Conservation (phyloP, 257 asterid genomes). For the Scutellaria galericulata region DNA sequence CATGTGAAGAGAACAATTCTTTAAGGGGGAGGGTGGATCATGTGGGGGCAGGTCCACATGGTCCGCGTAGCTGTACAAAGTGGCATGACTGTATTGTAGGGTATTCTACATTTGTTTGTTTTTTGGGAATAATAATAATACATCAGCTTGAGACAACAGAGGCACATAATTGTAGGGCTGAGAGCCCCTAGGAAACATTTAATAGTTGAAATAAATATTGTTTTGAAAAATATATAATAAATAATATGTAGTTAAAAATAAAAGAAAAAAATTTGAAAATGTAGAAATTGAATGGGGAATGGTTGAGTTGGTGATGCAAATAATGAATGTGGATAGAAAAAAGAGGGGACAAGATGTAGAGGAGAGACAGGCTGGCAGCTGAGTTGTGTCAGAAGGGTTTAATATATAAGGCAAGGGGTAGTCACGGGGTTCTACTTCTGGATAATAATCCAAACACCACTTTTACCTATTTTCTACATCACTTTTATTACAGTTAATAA, state of each 20-base stretch:
- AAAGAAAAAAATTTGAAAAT: background rate
- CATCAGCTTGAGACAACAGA: too few relatives aligned
- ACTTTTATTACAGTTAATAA: too few relatives aligned
- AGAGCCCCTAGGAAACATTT: too few relatives aligned
- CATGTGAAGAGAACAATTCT: slow-evolving; percentile 36
- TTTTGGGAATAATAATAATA: background rate
- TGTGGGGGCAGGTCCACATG: slow-evolving; percentile 40
- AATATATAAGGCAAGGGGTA: too few relatives aligned
- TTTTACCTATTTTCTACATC: background rate
- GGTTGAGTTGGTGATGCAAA: slow-evolving; percentile 3
- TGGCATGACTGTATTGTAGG: slow-evolving; percentile 26
- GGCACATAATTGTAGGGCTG: too few relatives aligned
- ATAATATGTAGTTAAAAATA: background rate
- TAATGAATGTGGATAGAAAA: background rate
- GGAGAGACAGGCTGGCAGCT: slow-evolving; percentile 45
- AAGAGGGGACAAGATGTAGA: slow-evolving; percentile 33
- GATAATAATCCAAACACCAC: slow-evolving; percentile 29
- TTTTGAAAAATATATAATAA: background rate
- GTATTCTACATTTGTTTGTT: slow-evolving; percentile 21
- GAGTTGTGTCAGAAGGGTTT: slow-evolving; percentile 46
- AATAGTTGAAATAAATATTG: background rate
- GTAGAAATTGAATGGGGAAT: slow-evolving; percentile 15
- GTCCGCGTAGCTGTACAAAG: slow-evolving; percentile 36
- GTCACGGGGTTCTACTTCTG: too few relatives aligned
- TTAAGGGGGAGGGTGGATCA: slow-evolving; percentile 24